phyloP scores from a whole-genome alignment of 2,329 filamentous ascomycete species.

The Nothomitra cinnamomea region DNA sequence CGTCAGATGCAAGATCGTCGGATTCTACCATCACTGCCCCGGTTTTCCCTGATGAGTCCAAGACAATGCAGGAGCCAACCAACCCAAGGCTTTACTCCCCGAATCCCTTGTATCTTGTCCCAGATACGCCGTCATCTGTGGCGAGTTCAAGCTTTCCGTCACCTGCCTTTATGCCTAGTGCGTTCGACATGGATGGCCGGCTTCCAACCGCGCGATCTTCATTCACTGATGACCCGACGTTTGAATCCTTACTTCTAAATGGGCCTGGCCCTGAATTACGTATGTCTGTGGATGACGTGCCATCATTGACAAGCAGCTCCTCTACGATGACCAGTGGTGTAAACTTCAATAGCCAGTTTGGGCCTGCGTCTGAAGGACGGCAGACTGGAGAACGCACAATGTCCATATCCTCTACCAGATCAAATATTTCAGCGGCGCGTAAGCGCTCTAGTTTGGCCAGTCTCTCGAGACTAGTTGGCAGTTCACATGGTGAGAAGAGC shows the following conservation, averaged over 20 bases:
- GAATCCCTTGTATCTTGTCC: neutral
- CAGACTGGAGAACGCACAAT: constrained; percentile 22
- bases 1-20: constrained; percentile 31
- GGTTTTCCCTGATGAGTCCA: constrained; percentile 16
- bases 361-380: constrained; percentile 21
- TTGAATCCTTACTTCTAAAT: constrained; percentile 54
- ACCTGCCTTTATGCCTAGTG: constrained; percentile 48
- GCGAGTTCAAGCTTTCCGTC: constrained; percentile 43
- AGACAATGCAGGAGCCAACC: constrained; percentile 22
- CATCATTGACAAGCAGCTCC: constrained; percentile 58
- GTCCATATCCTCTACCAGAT: constrained; percentile 22
- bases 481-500: constrained; percentile 56
- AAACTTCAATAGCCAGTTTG: constrained; percentile 36
- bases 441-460: constrained; percentile 63
- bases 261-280: constrained; percentile 57
- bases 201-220: constrained; percentile 51
- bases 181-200: constrained; percentile 32
- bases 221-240: constrained; percentile 50
- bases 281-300: constrained; percentile 56
- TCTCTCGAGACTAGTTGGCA: constrained; percentile 58
- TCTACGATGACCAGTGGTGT: constrained; percentile 53
- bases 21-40: constrained; percentile 29
- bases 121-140: constrained; percentile 31
- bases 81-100: constrained; percentile 8
- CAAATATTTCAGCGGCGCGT: constrained; percentile 23